Evolutionary conservation across 345 rosid species (phyloP).

Genomic region (Cardamine chenopodiifolia): DNA sequence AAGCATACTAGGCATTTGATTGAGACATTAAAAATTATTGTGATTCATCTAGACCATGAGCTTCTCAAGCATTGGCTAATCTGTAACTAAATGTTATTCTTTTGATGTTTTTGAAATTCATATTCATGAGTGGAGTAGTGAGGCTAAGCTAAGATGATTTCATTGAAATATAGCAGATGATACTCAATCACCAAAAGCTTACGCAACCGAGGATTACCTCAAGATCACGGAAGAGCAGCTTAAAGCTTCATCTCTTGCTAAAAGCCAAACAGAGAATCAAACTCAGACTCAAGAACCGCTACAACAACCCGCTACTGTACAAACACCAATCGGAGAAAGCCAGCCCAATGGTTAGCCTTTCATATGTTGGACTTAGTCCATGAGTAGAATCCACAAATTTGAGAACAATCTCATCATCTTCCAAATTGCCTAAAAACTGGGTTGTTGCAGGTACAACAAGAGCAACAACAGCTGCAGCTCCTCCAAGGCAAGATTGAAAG

Average conservation of each 20-base stretch:
- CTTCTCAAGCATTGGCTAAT: not conserved
- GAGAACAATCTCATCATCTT: constrained; percentile 10
- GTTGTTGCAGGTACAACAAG: constrained; percentile 43
- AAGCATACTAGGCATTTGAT: not conserved
- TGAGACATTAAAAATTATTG: too few relatives aligned
- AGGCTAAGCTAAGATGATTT: not conserved
- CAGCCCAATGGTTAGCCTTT: constrained; percentile 46
- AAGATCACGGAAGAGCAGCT: constrained; percentile 87
- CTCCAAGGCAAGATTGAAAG: constrained; percentile 59
- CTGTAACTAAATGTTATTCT: not conserved
- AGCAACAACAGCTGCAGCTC: constrained; percentile 49
- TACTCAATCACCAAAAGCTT: constrained; percentile 53
- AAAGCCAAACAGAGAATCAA: constrained; percentile 47
- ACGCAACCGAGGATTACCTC: constrained; percentile 74
- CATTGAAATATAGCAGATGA: constrained; percentile 54
- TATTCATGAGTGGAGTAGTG: constrained; percentile 4
- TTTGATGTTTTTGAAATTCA: not conserved
- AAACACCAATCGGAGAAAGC: constrained; percentile 47
- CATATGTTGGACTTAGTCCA: constrained; percentile 1
- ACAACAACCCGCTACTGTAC: constrained; percentile 37
- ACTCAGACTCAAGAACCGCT: constrained; percentile 45
- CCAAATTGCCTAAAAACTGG: not conserved
- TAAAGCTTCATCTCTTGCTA: constrained; percentile 50
- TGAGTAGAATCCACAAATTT: not conserved
- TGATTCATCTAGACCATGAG: constrained; percentile 2